Evolutionary conservation across 2,329 filamentous ascomycete species (phyloP).

Genomic region (Colletotrichum trifolii): DNA sequence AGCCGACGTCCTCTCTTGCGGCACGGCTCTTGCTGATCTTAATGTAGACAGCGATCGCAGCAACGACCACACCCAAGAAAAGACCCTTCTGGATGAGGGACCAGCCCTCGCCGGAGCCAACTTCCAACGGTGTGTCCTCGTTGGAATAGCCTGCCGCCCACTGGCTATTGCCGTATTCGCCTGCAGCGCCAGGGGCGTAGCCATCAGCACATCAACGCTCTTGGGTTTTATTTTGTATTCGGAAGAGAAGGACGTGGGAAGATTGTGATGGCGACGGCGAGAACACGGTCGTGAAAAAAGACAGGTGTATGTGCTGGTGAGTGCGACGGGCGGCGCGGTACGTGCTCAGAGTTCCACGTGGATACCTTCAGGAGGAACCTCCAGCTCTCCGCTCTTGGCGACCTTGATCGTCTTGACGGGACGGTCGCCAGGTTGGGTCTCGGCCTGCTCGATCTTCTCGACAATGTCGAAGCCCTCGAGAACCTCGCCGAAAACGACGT

Average conservation of each 20-base stretch:
- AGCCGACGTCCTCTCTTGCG: slow-evolving; percentile 46
- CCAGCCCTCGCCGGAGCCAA: slow-evolving; percentile 50
- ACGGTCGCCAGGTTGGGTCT: slow-evolving; percentile 75
- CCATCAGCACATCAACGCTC: slow-evolving; percentile 49
- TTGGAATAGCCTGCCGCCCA: slow-evolving; percentile 50
- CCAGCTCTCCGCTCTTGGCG: slow-evolving; percentile 84
- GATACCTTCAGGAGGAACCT: slow-evolving; percentile 91
- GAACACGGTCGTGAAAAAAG: not conserved
- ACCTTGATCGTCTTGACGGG: slow-evolving; percentile 79
- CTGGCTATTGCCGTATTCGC: slow-evolving; percentile 49
- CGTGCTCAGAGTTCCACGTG: slow-evolving; percentile 83
- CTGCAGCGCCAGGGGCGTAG: slow-evolving; percentile 44
- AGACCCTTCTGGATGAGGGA: slow-evolving; percentile 61
- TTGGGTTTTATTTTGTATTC: slow-evolving; percentile 22
- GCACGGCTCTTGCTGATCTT: slow-evolving; percentile 49
- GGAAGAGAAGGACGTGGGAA: slow-evolving; percentile 11
- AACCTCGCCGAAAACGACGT: slow-evolving; percentile 91
- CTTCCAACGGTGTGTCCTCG: slow-evolving; percentile 45
- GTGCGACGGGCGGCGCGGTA: slow-evolving; percentile 35
- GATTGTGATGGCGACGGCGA: not conserved
- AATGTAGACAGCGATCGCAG: slow-evolving; percentile 57
- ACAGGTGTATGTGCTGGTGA: slow-evolving; percentile 10
- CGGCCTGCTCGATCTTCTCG: slow-evolving; percentile 79
- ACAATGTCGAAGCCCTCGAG: slow-evolving; percentile 87
- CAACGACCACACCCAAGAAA: slow-evolving; percentile 60